Base-by-base conservation (phyloP, 768 basidiomycete genomes). In the Auriscalpium orientale region DNA sequence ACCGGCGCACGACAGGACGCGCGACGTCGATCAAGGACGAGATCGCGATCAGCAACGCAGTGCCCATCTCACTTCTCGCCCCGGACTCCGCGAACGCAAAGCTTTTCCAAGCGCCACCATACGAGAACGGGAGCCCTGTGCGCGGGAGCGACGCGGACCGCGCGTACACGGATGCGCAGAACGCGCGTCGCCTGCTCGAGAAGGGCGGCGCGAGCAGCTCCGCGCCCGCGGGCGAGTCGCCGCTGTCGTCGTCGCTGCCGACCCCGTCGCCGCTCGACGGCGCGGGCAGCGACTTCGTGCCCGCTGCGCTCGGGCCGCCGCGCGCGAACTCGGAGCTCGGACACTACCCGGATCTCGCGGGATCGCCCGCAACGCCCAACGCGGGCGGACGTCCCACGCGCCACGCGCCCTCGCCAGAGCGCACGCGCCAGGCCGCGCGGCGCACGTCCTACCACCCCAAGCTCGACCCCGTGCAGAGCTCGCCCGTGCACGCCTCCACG, bases 271-370 rank as follows among this genome's bases (percentile, higher is more conserved):
- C 82, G 22, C 68, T 79, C 22, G 70, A 69, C 22, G 58, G 62
- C 15, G 68, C 66, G 10, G 67, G 68, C 21, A 51, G 50, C 11
- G 60, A 62, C 18, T 56, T 60, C 7, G 44, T 38, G 34, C 36
- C 58, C 13, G 51, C 71, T 12, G 28, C 28, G 28, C 28, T 28
- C 28, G 28, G 28, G 28, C 56, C 75, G 54, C 79, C 78, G 58
- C 82, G 89, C 49, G 81, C 89, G 8, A 89, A 85, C 66, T 92
- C 91, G 28, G 90, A 90, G 67, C 74, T 90, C 46, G 90, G 90
- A 4, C 85, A 91, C 65, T 91, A 92, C 68, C 65, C 83, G 45
- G 90, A 91, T 69, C 67, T 83, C 57, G 72, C 72, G 51, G 78
- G 80, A 45, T 68, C 64, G 62, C 71, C 64, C 65, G 28, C 28